These are phyloP conservation scores for Volutella citrinella DNA, from an alignment of 2,329 filamentous ascomycete species.

Conservation along the genomic window DNA sequence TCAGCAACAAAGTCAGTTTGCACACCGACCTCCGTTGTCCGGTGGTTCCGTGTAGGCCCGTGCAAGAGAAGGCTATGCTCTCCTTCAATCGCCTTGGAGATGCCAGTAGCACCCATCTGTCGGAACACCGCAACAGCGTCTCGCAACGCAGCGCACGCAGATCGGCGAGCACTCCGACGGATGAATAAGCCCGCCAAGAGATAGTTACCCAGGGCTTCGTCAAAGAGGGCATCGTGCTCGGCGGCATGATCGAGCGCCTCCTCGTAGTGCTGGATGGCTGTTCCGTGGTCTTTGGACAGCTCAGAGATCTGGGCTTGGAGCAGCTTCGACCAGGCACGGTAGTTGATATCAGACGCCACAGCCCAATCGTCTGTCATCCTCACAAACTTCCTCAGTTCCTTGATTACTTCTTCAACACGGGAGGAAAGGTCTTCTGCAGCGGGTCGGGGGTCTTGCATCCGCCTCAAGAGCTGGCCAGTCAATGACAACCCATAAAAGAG, in stretches of 20 bases:
- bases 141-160: slow-evolving; percentile 65
- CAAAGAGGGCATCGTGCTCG: slow-evolving; percentile 63
- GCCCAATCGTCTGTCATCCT: slow-evolving; percentile 64
- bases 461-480: slow-evolving; percentile 48
- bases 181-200: slow-evolving; percentile 71
- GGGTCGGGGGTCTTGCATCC: slow-evolving; percentile 45
- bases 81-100: slow-evolving; percentile 64
- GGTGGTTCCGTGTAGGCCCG: slow-evolving; percentile 55
- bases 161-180: slow-evolving; percentile 60
- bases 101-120: slow-evolving; percentile 65
- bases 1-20: slow-evolving; percentile 71
- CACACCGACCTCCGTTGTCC: slow-evolving; percentile 60
- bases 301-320: slow-evolving; percentile 69
- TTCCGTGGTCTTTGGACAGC: slow-evolving; percentile 52
- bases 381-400: slow-evolving; percentile 52
- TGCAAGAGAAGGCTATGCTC: slow-evolving; percentile 67
- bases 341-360: slow-evolving; percentile 66
- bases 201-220: slow-evolving; percentile 72
- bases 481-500: slow-evolving; percentile 60
- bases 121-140: slow-evolving; percentile 68
- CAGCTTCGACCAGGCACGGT: slow-evolving; percentile 65
- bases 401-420: slow-evolving; percentile 47
- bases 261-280: slow-evolving; percentile 64
- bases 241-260: slow-evolving; percentile 69
- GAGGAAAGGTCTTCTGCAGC: slow-evolving; percentile 40